Evolutionary conservation across 352 stramenopile species (phyloP).

Genomic region (Phytophthora pseudosyringae): DNA sequence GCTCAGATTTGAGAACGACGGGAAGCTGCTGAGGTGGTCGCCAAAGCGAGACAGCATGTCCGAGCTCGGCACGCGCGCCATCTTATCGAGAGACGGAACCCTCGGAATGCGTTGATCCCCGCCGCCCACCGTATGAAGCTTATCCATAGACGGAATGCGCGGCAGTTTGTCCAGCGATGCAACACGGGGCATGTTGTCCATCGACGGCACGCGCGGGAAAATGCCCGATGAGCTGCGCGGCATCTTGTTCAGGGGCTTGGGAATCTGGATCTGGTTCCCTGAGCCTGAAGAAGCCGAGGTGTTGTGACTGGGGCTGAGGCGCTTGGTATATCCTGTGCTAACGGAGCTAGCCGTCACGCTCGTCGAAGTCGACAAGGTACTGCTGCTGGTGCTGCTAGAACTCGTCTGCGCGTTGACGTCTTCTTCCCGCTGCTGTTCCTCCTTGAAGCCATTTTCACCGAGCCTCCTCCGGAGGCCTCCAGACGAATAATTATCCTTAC

Average conservation of each 20-base stretch:
- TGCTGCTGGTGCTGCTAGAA: constrained; percentile 21
- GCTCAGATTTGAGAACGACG: constrained; percentile 79
- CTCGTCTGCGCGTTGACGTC: constrained; percentile 25
- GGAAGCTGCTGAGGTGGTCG: constrained; percentile 77
- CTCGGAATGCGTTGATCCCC: constrained; percentile 58
- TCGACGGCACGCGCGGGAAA: constrained; percentile 79
- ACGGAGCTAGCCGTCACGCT: constrained; percentile 20
- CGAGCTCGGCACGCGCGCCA: constrained; percentile 70
- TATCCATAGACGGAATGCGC: constrained; percentile 74
- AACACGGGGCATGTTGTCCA: constrained; percentile 71
- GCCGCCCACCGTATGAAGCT: constrained; percentile 51
- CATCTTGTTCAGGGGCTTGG: constrained; percentile 83
- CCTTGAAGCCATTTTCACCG: constrained; percentile 29
- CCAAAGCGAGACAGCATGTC: constrained; percentile 79
- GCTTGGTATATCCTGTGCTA: constrained; percentile 30
- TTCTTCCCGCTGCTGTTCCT: constrained; percentile 44
- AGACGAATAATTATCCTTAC: constrained; percentile 19
- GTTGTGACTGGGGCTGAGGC: constrained; percentile 56
- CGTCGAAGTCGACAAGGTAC: constrained; percentile 11
- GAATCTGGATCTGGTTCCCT: constrained; percentile 73
- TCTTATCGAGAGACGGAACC: constrained; percentile 71
- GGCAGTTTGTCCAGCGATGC: constrained; percentile 79
- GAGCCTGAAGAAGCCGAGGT: constrained; percentile 38
- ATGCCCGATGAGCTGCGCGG: constrained; percentile 79
- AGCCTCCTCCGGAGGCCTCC: constrained; percentile 28